Evolutionary conservation across 2,329 filamentous ascomycete genomes (phyloP).

Genomic region (Xylaria multiplex): DNA sequence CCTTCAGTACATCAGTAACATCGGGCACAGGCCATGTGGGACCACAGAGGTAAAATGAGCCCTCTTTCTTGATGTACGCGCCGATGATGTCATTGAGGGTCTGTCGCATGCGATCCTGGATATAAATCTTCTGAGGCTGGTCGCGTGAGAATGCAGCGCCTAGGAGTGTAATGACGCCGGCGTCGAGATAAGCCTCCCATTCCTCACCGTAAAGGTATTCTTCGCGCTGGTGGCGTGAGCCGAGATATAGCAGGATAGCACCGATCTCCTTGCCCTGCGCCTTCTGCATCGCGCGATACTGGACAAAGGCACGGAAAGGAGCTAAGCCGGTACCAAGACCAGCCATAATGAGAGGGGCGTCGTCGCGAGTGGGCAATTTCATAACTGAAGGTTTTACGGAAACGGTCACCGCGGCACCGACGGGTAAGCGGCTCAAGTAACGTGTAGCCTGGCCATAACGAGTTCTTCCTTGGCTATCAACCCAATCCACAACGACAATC

Average conservation of each 20-base stretch:
- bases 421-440: slow-evolving; percentile 80
- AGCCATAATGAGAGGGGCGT: slow-evolving; percentile 97
- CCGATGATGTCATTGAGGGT: slow-evolving; percentile 82
- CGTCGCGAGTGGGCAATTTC: slow-evolving; percentile 91
- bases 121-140: slow-evolving; percentile 98
- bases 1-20: slow-evolving; percentile 91
- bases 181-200: slow-evolving; percentile 97
- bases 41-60: slow-evolving; percentile 96
- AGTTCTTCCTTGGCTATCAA: slow-evolving; percentile 85
- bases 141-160: slow-evolving; percentile 96
- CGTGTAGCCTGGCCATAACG: slow-evolving; percentile 93
- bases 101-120: slow-evolving; percentile 97
- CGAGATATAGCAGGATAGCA: slow-evolving; percentile 93
- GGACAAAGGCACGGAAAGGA: slow-evolving; percentile 98
- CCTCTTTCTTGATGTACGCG: slow-evolving; percentile 87
- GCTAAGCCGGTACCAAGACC: slow-evolving; percentile 97
- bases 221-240: slow-evolving; percentile 95
- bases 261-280: slow-evolving; percentile 96
- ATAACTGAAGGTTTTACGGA: slow-evolving; percentile 98
- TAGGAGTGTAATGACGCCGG: slow-evolving; percentile 92
- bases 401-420: slow-evolving; percentile 84
- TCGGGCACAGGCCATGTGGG: slow-evolving; percentile 99
- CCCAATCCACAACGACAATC: slow-evolving; percentile 97
- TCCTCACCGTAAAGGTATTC: slow-evolving; percentile 99
- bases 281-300: slow-evolving; percentile 98